Base-by-base conservation (phyloP, 352 stramenopile species). In the Pythium monospermum region DNA sequence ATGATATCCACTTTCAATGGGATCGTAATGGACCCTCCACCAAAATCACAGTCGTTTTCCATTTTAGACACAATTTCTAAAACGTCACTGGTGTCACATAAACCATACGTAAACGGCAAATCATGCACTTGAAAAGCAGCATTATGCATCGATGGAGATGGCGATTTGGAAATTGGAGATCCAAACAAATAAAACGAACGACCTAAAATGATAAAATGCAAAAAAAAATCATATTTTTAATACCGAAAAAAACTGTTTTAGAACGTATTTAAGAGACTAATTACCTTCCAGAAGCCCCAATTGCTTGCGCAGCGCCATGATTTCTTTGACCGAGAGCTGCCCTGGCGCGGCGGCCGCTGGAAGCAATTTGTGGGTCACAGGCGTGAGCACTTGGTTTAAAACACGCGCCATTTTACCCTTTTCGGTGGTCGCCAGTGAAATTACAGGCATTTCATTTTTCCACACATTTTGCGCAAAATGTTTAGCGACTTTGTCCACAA, bases 71-170 rank as follows among this genome's bases (percentile, higher is more conserved):
- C 74, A 21, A 89, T 60, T 8, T 77, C 68, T 19, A 55, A 11
- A 16, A 72, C 66, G 26, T 67, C 66, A 7, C 52, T 74, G 3
- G 85, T 91, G 21, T 96, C 85, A 35, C 79, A 74, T 8, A 97
- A 71, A 4, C 69, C 73, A 68, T 99, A 99, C 6, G 67, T 71
- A 64, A 98, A 93, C 28, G 93, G 80, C 37, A 99, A 69, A 15
- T 68, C 71, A 12, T 81, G 73, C 4, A 76, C 80, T 18, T 68
- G 60, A 72, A 99, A 99, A 19, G 91, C 96, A 3, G 92, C 76
- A 37, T 97, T 98, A 68, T 99, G 97, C 91, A 99, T 99, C 46
- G 92, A 77, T 30, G 96, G 95, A 52, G 95, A 99, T 27, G 97
- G 94, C 23, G 91, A 98, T 53, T 97, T 92, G 22, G 83, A 73